A percentile compares a stretch with the other conserved stretches of the same genome.
Conservation (phyloP, 2,329 filamentous ascomycete genomes). For the Aspergillus tamarii region DNA sequence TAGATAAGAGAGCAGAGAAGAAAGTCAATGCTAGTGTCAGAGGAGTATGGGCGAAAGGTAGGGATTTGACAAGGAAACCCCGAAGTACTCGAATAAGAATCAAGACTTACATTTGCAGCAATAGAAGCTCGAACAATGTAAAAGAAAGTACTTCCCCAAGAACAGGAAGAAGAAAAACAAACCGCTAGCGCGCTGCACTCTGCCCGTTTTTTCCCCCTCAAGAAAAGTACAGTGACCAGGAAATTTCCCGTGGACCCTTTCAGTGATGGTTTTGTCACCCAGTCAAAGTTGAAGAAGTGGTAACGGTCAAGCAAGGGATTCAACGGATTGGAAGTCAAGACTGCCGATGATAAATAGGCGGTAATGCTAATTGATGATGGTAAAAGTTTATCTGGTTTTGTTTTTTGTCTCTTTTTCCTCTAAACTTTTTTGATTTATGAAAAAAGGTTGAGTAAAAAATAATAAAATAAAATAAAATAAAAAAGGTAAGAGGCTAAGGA, state of each 20-base stretch:
- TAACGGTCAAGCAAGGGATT: slow-evolving; percentile 16
- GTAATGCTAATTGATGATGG: slow-evolving; percentile 18
- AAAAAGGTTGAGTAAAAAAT: slow-evolving; percentile 9
- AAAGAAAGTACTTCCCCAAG: slow-evolving; percentile 9
- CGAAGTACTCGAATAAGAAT: slow-evolving; percentile 7
- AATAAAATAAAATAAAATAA: slow-evolving; percentile 14
- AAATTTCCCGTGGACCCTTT: slow-evolving; percentile 23
- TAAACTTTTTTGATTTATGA: slow-evolving; percentile 3
- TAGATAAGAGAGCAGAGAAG: slow-evolving; percentile 7
- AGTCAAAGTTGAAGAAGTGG: slow-evolving; percentile 19
- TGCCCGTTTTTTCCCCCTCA: slow-evolving; percentile 25
- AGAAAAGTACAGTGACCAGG: slow-evolving; percentile 12
- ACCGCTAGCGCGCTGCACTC: slow-evolving; percentile 28
- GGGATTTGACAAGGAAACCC: slow-evolving; percentile 1
- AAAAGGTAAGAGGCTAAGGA: slow-evolving; percentile 16
- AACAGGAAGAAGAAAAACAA: slow-evolving; percentile 21
- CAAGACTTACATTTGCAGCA: slow-evolving; percentile 20
- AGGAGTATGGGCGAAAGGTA: slow-evolving; percentile 6
- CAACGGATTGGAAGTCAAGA: slow-evolving; percentile 12
- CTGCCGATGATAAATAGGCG: slow-evolving; percentile 11
- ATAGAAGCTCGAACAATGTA: slow-evolving; percentile 13
- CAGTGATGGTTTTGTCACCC: slow-evolving; percentile 13
- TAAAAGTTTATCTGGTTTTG: slow-evolving; percentile 11
- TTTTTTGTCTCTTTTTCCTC: neutral
- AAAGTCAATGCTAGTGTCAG: slow-evolving; percentile 11